Base-by-base conservation (phyloP, 768 basidiomycete species). In the Boletus vermiculosoides region DNA sequence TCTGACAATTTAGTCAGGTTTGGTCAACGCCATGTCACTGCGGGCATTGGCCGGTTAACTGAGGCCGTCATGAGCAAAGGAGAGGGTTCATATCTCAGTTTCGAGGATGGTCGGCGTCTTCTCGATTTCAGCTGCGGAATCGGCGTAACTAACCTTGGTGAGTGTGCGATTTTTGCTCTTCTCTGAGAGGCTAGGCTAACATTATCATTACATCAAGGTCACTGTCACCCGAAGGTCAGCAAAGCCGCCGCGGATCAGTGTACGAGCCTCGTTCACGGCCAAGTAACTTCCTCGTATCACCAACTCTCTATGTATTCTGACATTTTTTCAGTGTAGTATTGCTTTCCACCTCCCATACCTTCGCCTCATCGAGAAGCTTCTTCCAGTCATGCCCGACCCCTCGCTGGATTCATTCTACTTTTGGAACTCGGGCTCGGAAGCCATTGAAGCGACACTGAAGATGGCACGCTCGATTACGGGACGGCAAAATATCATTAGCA, bases 401-500 rank as follows among this genome's bases (percentile, higher is more conserved):
- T 94, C 93, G 1, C 80, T 98, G 33, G 90, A 96, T 71, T 92
- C 92, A 25, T 98, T 98, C 81, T 97, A 94, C 82, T 92, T 97
- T 74, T 92, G 90, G 90, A 98, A 92, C 77, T 95, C 94, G 2
- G 96, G 96, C 3, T 87, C 92, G 0, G 96, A 98, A 72, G 96
- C 94, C 1, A 81, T 94, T 44, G 95, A 97, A 73, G 92, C 86
- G 0, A 81, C 93, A 3, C 73, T 98, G 60, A 98, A 97, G 76
- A 85, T 98, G 76, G 89, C 91, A 4, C 83, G 95, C 34, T 67
- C 71, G 25, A 76, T 86, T 34, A 98, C 95, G 1, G 85, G 87
- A 31, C 79, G 83, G 60, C 92, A 93, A 69, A 94, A 96, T 69
- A 82, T 98, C 57, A 92, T 98, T 52, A 77, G 83, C 57, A 92